Evolutionary conservation across 2,329 filamentous ascomycete genomes (phyloP), one percentile per base, ranked within the genome.

Genomic region (Fusarium fujikuroi): DNA sequence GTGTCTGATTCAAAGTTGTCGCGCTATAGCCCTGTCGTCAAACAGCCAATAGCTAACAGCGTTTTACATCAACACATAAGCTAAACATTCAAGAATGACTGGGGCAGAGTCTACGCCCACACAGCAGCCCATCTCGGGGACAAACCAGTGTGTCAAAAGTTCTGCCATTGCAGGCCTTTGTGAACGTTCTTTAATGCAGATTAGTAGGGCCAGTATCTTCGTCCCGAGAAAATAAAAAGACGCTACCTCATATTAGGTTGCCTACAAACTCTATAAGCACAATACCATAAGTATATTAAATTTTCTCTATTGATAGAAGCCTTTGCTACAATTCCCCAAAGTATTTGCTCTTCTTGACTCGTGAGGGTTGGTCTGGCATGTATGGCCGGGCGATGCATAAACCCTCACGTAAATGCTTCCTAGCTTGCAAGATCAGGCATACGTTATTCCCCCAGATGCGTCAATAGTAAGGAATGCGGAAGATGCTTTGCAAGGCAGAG

Each of bases 291-390:
- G 4, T 8, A 9, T 23, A n/a, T 3, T 5, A 14, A 8, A 11
- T 23, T 6, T 9, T 23, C 16, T 34, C 16, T 14, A 0, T 23
- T 23, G 2, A 34, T 18, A 7, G 0, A 7, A 3, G 16, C 9
- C 19, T 11, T 15, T 9, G 14, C 4, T 32, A 7, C 5, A 0
- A 16, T n/a, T 9, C 21, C n/a, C 16, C 1, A 7, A n/a, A 14
- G 2, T 18, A 5, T 10, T 34, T 11, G 1, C 14, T 3, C 3
- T 1, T 12, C 4, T 34, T 3, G n/a, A 8, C 6, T 5, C 15
- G 30, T 7, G 3, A n/a, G 11, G 2, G 8, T 14, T 34, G 7
- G 3, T 19, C 11, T 19, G 11, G 4, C 11, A 25, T 8, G 11
- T 7, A 19, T 23, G 16, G 16, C n/a, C 19, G 11, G 16, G 18